Conservation (phyloP, 352 stramenopile genomes). For the Phytopythium cucurbitacearum region DNA sequence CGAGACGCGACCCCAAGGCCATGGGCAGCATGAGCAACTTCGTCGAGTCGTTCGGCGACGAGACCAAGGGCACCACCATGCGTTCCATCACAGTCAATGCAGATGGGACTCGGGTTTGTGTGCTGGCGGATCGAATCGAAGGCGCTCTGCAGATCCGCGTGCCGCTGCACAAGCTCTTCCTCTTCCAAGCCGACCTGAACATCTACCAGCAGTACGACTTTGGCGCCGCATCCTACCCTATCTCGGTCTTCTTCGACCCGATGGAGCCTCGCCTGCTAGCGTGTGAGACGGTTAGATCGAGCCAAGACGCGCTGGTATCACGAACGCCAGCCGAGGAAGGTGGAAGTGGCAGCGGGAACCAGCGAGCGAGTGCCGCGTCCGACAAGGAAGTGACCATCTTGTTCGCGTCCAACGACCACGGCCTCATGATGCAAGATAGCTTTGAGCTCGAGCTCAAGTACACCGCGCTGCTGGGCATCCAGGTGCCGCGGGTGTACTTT, state of each 20-base stretch:
- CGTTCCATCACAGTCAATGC: conserved; percentile 81
- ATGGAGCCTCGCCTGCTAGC: conserved; percentile 84
- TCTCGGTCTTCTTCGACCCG: conserved; percentile 88
- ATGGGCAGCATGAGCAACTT: conserved; percentile 84
- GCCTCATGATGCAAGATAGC: conserved; percentile 89
- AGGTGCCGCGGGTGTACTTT: conserved; percentile 79
- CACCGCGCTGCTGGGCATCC: conserved; percentile 78
- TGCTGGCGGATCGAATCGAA: conserved; percentile 81
- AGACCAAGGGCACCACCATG: conserved; percentile 50
- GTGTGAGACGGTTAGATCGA: conserved; percentile 54
- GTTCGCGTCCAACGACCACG: conserved; percentile 90
- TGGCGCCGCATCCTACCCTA: conserved; percentile 58
- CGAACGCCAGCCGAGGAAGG: conserved; percentile 16
- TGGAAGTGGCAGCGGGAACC: background rate
- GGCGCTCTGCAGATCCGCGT: conserved; percentile 75
- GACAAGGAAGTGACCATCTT: conserved; percentile 89
- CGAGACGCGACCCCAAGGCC: conserved; percentile 78
- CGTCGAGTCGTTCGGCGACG: conserved; percentile 43
- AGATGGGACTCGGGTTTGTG: conserved; percentile 86
- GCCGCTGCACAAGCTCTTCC: conserved; percentile 81
- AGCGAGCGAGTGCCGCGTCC: conserved; percentile 25
- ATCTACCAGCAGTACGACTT: conserved; percentile 90
- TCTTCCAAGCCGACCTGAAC: conserved; percentile 91
- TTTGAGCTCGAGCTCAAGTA: conserved; percentile 85
- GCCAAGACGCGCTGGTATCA: conserved; percentile 35